Percentiles rank a stretch among this genome's conserved stretches.
phyloP scores from a whole-genome alignment of 768 basidiomycete genomes.

The Ramaria sp. region DNA sequence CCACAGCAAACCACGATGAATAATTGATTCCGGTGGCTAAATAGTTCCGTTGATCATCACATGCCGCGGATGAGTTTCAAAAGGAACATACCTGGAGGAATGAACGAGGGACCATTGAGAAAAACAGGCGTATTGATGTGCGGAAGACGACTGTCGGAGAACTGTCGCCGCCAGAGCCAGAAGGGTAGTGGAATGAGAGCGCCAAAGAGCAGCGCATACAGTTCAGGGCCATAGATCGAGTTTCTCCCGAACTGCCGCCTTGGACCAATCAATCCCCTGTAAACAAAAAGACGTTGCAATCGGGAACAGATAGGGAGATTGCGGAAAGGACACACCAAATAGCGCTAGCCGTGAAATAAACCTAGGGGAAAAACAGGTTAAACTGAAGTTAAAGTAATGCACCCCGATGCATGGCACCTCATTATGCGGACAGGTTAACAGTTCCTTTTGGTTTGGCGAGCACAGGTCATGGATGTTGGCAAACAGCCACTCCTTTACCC shows the following conservation, averaged over 20 bases:
- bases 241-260: slow-evolving; percentile 26
- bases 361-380: slow-evolving; percentile 25
- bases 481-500: slow-evolving; percentile 27
- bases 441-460: slow-evolving; percentile 17
- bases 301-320: neutral
- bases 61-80: neutral
- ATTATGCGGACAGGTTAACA: slow-evolving; percentile 28
- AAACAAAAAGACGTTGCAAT: neutral
- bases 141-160: slow-evolving; percentile 22
- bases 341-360: slow-evolving; percentile 83
- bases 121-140: slow-evolving; percentile 31
- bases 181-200: slow-evolving; percentile 29
- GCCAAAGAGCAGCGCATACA: slow-evolving; percentile 28
- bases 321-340: slow-evolving; percentile 52
- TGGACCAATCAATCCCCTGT: slow-evolving; percentile 37
- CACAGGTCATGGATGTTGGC: slow-evolving; percentile 29
- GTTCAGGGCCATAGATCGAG: slow-evolving; percentile 25
- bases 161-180: slow-evolving; percentile 25
- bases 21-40: slow-evolving; percentile 26
- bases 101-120: slow-evolving; percentile 26
- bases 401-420: slow-evolving; percentile 24
- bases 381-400: slow-evolving; percentile 3
- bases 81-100: slow-evolving; percentile 31
- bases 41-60: neutral
- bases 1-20: slow-evolving; percentile 28